Conservation (phyloP, 202 grass and related monocot species). For the Eragrostis tef region DNA sequence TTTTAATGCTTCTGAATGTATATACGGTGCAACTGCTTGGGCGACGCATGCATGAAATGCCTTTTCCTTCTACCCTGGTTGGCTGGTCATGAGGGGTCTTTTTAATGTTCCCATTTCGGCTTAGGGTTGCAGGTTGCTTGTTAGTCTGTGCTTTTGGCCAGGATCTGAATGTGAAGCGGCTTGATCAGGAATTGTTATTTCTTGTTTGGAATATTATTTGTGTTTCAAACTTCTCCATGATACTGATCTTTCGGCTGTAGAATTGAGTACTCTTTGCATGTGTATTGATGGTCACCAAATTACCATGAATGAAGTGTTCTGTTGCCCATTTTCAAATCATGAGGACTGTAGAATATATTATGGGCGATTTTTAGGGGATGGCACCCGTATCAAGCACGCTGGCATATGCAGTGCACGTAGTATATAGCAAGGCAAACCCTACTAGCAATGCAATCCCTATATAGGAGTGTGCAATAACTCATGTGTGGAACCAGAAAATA, state of each 20-base stretch:
- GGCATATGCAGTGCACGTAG: too few relatives aligned
- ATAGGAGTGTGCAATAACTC: too few relatives aligned
- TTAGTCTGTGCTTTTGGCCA: background rate
- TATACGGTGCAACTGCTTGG: slow-evolving; percentile 30
- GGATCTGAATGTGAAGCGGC: background rate
- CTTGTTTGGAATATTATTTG: background rate
- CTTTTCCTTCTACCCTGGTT: background rate
- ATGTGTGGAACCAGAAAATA: too few relatives aligned
- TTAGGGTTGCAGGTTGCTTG: slow-evolving; percentile 15
- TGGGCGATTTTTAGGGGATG: too few relatives aligned
- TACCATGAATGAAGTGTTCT: background rate
- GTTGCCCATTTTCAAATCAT: background rate
- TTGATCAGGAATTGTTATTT: slow-evolving; percentile 6
- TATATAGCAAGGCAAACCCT: too few relatives aligned
- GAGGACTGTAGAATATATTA: too few relatives aligned
- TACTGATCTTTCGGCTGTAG: background rate
- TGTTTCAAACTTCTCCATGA: background rate
- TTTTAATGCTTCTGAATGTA: slow-evolving; percentile 43
- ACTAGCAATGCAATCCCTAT: too few relatives aligned
- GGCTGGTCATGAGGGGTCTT: slow-evolving; percentile 13
- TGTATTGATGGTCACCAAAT: background rate
- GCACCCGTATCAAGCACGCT: too few relatives aligned
- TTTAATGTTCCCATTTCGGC: slow-evolving; percentile 45
- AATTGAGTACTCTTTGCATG: background rate
- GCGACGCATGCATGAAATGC: slow-evolving; percentile 36